Evolutionary conservation across 2,329 filamentous ascomycete species (phyloP).

Genomic region (Penicillium hesseltinei): DNA sequence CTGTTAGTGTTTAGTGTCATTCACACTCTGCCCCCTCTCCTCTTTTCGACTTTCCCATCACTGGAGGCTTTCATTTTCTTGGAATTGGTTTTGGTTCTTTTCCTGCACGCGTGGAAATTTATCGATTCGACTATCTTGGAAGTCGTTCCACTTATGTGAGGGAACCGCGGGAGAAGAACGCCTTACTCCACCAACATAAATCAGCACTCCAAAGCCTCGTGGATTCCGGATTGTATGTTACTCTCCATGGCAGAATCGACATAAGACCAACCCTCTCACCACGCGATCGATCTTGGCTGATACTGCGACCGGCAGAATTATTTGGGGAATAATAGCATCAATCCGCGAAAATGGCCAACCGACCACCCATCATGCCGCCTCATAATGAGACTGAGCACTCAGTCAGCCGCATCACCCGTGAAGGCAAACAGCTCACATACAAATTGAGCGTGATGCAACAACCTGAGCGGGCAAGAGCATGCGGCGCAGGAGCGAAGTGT

Average conservation of each 20-base stretch:
- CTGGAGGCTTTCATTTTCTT: too few relatives aligned
- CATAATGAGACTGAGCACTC: constrained; percentile 56
- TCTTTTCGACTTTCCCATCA: neutral
- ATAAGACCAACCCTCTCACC: neutral
- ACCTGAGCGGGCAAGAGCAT: constrained; percentile 89
- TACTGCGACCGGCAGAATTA: constrained; percentile 12
- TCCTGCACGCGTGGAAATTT: neutral
- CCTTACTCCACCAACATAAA: neutral
- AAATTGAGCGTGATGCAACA: constrained; percentile 85
- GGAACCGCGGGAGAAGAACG: neutral
- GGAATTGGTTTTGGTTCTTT: neutral
- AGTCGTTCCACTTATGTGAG: neutral
- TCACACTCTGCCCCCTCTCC: constrained; percentile 12
- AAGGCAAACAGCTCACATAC: constrained; percentile 77
- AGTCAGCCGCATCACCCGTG: constrained; percentile 62
- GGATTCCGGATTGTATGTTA: neutral
- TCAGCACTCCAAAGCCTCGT: neutral
- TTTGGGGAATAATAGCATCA: neutral
- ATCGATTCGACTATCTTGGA: neutral
- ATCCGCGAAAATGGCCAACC: constrained; percentile 42
- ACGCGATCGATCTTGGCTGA: constrained; percentile 6
- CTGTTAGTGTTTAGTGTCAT: constrained; percentile 11
- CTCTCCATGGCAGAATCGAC: neutral
- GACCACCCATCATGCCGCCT: constrained; percentile 39
- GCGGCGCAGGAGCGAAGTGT: constrained; percentile 95